These are phyloP conservation scores for Zizania latifolia DNA, from an alignment of 176 grass and related monocot species.

Conservation along the genomic window DNA sequence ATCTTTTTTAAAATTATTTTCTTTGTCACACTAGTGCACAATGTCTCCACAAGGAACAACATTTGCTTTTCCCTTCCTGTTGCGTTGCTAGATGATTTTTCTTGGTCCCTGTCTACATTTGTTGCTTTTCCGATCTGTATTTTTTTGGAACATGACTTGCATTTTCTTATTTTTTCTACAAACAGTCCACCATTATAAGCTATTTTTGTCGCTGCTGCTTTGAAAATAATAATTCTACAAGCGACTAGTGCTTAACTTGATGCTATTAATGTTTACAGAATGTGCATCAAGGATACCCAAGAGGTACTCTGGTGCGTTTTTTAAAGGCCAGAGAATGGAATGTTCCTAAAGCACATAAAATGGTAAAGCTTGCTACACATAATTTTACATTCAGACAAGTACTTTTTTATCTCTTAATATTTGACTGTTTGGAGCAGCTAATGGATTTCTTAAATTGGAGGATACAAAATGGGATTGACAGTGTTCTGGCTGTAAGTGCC, in stretches of 20 bases:
- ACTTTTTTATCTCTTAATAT: background rate
- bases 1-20: background rate
- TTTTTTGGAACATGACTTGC: background rate
- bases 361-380: constrained; percentile 43
- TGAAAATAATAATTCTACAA: background rate
- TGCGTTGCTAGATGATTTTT: constrained; percentile 6
- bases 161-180: background rate
- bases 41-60: constrained; percentile 4
- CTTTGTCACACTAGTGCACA: constrained; percentile 4
- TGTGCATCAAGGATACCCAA: constrained; percentile 81
- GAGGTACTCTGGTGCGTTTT: constrained; percentile 72
- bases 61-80: background rate
- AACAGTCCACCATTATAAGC: no score
- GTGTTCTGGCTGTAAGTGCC: constrained; percentile 57
- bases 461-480: constrained; percentile 77
- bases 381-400: background rate
- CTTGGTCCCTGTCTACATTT: background rate
- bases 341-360: constrained; percentile 80
- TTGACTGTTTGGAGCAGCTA: constrained; percentile 37
- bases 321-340: constrained; percentile 84
- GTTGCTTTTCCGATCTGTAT: background rate
- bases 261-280: constrained; percentile 43
- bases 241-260: constrained; percentile 10
- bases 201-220: background rate
- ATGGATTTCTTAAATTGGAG: constrained; percentile 89